Percentiles rank a stretch among this genome's conserved stretches.
phyloP scores from a whole-genome alignment of 148 eudicot genomes.

The Mesembryanthemum crystallinum region DNA sequence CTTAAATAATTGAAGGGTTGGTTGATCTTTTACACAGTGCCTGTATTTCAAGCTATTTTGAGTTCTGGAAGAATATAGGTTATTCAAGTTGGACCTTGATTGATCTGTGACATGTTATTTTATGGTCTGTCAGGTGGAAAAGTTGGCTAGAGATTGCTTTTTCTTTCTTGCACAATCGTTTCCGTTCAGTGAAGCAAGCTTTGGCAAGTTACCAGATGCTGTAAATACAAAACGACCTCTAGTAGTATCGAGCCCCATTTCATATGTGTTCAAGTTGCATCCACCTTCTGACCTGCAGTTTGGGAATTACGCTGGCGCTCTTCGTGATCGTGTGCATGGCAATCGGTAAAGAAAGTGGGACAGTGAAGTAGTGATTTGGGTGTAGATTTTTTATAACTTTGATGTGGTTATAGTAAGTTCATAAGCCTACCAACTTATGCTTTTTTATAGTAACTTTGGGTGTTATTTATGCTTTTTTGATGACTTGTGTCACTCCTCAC shows the following conservation, averaged over 20 bases:
- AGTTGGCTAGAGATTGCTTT: slow-evolving; percentile 67
- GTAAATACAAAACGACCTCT: slow-evolving; percentile 42
- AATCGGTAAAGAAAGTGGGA: neutral
- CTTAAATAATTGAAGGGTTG: neutral
- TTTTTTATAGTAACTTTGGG: too few species aligned
- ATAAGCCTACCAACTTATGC: too few species aligned
- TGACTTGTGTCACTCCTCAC: too few species aligned
- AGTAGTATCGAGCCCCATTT: slow-evolving; percentile 54
- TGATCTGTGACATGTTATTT: slow-evolving; percentile 15
- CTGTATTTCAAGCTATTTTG: neutral
- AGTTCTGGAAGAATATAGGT: neutral
- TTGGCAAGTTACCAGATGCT: slow-evolving; percentile 54
- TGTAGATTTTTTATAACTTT: too few species aligned
- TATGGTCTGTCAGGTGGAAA: slow-evolving; percentile 64
- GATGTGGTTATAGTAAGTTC: too few species aligned
- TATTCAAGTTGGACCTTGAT: neutral
- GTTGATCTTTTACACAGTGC: too few species aligned
- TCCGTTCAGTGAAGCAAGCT: slow-evolving; percentile 64
- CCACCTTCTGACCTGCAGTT: slow-evolving; percentile 44
- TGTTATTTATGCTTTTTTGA: too few species aligned
- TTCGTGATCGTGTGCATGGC: slow-evolving; percentile 21
- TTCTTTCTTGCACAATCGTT: slow-evolving; percentile 69
- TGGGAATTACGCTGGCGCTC: slow-evolving; percentile 31
- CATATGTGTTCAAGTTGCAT: slow-evolving; percentile 59
- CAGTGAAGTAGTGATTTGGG: too few species aligned